Base-by-base conservation (phyloP, 768 basidiomycete species). In the Mycena alexandri region DNA sequence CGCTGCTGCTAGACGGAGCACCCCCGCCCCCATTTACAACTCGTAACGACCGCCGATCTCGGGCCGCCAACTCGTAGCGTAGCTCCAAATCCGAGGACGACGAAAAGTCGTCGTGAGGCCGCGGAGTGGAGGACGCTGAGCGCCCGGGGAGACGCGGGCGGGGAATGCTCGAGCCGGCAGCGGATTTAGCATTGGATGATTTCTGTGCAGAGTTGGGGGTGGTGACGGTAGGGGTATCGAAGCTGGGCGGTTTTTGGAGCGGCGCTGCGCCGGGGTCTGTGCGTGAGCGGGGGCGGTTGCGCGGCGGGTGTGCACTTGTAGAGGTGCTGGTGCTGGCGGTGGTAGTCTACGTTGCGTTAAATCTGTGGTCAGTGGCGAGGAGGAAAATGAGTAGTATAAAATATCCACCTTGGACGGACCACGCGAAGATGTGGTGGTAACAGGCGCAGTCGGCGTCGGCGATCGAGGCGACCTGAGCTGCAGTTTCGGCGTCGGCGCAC, bases 51-150 rank as follows among this genome's bases (percentile, higher is more conserved):
- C 72, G 67, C 11, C 58, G 62, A 17, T 69, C 67, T 44, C 65
- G 24, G 5, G 57, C 61, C 38, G 68, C 65, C 38, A 63, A 52
- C 44, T 75, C 74, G 41, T 65, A 74, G 5, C 72, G 69, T 50
- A 68, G 21, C 47, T 71, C 70, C 8, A 71, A 73, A 63, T 86
- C 84, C 5, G 83, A 58, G 61, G 86, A 84, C 5, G 83, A 58
- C 58, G 86, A 84, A 13, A 85, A 86, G 33, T 85, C 84, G 51
- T 83, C 81, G 1, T 44, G 63, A 5, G 77, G 65, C 8, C 68
- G 75, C 19, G 67, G 62, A 12, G 71, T 69, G 14, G 73, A 67
- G 29, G 68, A 71, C n/a, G 73, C 57, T 42, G 72, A 71, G 16
- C 74, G 70, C 11, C n/a, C 75, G 66, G 34, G 75, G 69, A 41